Conservation (phyloP, 1,284 basidiomycete genomes). For the Heterobasidion irregulare region DNA sequence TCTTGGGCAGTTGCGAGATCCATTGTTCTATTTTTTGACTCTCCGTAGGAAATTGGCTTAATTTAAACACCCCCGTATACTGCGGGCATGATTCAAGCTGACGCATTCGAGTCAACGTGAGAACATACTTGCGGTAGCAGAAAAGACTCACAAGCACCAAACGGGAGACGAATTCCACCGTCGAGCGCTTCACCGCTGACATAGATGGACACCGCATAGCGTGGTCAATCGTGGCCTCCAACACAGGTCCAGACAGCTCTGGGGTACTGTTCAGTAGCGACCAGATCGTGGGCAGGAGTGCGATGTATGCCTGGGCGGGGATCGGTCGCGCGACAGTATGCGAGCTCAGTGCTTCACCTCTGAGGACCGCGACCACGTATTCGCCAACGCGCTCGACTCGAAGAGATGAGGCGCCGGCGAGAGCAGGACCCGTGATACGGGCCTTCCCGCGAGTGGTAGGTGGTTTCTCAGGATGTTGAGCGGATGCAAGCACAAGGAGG, state of each 20-base stretch:
- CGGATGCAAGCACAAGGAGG: conserved; percentile 42
- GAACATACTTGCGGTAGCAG: background rate
- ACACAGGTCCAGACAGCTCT: conserved; percentile 27
- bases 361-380: conserved; percentile 66
- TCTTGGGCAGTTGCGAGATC: conserved; percentile 64
- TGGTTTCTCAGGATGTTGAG: conserved; percentile 2
- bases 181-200: conserved; percentile 51
- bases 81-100: conserved; percentile 57
- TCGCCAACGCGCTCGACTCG: conserved; percentile 51
- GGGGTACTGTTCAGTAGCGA: conserved; percentile 50
- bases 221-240: conserved; percentile 50
- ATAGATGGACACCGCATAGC: conserved; percentile 46
- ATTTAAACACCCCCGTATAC: conserved; percentile 43
- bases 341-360: conserved; percentile 37
- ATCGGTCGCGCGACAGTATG: conserved; percentile 38
- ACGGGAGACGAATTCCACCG: conserved; percentile 66
- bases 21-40: conserved; percentile 46
- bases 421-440: background rate
- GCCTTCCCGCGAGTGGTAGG: conserved; percentile 3
- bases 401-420: conserved; percentile 9
- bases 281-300: conserved; percentile 81
- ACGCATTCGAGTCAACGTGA: conserved; percentile 4
- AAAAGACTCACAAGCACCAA: conserved; percentile 50
- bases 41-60: conserved; percentile 23
- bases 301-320: conserved; percentile 52